Evolutionary conservation across 2,329 filamentous ascomycete species (phyloP).

Genomic region (Fusarium annulatum): DNA sequence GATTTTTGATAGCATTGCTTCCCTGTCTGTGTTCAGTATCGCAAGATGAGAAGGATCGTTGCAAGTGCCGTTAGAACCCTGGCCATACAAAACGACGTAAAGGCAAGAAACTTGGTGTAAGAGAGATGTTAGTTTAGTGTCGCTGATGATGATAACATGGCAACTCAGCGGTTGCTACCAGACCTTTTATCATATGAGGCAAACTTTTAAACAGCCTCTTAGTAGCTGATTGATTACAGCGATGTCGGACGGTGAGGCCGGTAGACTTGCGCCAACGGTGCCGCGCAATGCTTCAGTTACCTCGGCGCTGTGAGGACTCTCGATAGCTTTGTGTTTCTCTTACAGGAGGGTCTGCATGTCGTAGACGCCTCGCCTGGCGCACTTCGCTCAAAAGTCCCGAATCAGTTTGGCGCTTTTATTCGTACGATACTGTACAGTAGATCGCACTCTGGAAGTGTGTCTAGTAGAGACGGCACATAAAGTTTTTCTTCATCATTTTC

Average conservation of each 20-base stretch:
- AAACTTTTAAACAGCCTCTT: slow-evolving; percentile 2
- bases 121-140: slow-evolving; percentile 15
- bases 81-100: neutral
- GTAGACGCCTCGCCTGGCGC: slow-evolving; percentile 26
- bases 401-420: slow-evolving; percentile 19
- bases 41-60: slow-evolving; percentile 42
- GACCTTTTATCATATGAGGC: slow-evolving; percentile 20
- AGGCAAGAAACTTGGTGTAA: slow-evolving; percentile 4
- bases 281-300: slow-evolving; percentile 22
- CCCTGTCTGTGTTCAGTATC: slow-evolving; percentile 38
- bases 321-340: slow-evolving; percentile 32
- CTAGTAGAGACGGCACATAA: slow-evolving; percentile 9
- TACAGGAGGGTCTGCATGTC: slow-evolving; percentile 36
- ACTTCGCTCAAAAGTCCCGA: slow-evolving; percentile 28
- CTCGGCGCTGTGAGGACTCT: slow-evolving; percentile 26
- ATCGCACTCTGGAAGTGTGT: slow-evolving; percentile 21
- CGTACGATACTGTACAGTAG: slow-evolving; percentile 19
- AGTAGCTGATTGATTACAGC: slow-evolving; percentile 21
- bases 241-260: slow-evolving; percentile 44
- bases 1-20: slow-evolving; percentile 38
- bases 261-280: slow-evolving; percentile 35
- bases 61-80: slow-evolving; percentile 40
- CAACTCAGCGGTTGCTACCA: slow-evolving; percentile 23
- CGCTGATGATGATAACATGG: slow-evolving; percentile 21
- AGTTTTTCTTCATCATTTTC: slow-evolving; percentile 18